Conservation (phyloP, 345 rosid species). For the Corchorus capsularis region DNA sequence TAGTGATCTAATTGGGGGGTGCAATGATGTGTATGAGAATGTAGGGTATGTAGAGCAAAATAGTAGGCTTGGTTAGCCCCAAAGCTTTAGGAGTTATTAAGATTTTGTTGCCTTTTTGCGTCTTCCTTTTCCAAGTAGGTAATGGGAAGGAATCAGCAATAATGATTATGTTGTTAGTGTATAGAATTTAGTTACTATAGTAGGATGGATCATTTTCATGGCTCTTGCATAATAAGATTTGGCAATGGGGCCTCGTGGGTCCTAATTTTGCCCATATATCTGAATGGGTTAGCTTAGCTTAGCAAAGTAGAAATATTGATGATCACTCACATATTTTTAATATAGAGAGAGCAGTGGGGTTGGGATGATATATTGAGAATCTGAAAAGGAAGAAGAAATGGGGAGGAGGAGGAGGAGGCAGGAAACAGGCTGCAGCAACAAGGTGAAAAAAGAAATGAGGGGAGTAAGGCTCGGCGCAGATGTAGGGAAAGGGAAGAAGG, state of each 20-base stretch:
- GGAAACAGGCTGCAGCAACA: not conserved
- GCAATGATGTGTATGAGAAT: too few species aligned
- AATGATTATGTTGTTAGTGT: not conserved
- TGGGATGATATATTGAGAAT: constrained; percentile 17
- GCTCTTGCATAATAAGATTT: not conserved
- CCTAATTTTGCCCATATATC: too few species aligned
- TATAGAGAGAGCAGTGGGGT: constrained; percentile 9
- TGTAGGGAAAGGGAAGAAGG: constrained; percentile 33
- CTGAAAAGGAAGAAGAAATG: not conserved
- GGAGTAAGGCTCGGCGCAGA: constrained; percentile 32
- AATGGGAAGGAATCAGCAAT: not conserved
- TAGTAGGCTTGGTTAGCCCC: too few species aligned
- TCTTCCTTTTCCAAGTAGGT: not conserved
- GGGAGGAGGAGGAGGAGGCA: not conserved
- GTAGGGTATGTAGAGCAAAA: not conserved
- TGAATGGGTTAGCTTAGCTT: not conserved
- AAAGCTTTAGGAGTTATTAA: not conserved
- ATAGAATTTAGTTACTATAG: not conserved
- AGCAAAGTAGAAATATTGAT: not conserved
- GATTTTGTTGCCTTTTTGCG: not conserved
- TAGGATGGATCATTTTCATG: too few species aligned
- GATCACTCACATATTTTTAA: not conserved
- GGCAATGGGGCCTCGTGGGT: not conserved
- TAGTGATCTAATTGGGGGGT: not conserved
- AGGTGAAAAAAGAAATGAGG: not conserved